Conservation (phyloP, 2,329 filamentous ascomycete species). For the Curvularia sp. region DNA sequence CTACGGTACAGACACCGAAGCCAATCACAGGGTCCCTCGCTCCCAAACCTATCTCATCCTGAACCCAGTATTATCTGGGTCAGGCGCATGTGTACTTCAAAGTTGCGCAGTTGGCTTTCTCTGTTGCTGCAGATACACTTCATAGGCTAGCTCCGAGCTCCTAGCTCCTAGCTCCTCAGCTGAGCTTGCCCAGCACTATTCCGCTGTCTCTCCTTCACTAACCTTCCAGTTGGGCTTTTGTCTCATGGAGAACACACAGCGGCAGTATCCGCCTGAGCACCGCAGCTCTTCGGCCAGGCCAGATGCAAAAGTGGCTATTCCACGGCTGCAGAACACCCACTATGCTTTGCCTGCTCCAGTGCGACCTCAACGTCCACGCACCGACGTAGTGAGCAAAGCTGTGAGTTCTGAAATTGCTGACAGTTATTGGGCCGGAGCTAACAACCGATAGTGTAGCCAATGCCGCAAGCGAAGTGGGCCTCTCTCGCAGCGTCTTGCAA, state of each 20-base stretch:
- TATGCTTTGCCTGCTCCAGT: slow-evolving; percentile 5
- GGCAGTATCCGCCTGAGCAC: slow-evolving; percentile 6
- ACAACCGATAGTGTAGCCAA: slow-evolving; percentile 20
- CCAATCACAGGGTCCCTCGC: slow-evolving; percentile 4
- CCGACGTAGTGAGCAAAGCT: slow-evolving; percentile 24
- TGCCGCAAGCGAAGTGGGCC: slow-evolving; percentile 31
- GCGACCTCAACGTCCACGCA: slow-evolving; percentile 9
- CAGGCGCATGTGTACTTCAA: not conserved
- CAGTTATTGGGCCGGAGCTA: slow-evolving; percentile 8
- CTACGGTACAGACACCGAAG: not conserved
- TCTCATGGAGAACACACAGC: slow-evolving; percentile 5
- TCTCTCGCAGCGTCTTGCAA: not conserved
- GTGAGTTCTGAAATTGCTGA: slow-evolving; percentile 9
- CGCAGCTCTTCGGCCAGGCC: not conserved
- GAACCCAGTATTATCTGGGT: not conserved
- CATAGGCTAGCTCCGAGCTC: not conserved
- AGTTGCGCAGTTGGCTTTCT: not conserved
- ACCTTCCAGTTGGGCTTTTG: not conserved
- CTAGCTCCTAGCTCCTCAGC: not conserved
- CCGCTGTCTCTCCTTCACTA: not conserved
- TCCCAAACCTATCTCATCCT: not conserved
- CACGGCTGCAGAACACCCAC: slow-evolving; percentile 6
- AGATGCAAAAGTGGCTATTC: slow-evolving; percentile 18
- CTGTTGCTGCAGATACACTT: slow-evolving; percentile 1
- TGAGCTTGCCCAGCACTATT: not conserved